Percentiles rank a stretch among this genome's conserved stretches.
phyloP scores from a whole-genome alignment of 2,329 filamentous ascomycete genomes.

The Pseudocercospora ulei region DNA sequence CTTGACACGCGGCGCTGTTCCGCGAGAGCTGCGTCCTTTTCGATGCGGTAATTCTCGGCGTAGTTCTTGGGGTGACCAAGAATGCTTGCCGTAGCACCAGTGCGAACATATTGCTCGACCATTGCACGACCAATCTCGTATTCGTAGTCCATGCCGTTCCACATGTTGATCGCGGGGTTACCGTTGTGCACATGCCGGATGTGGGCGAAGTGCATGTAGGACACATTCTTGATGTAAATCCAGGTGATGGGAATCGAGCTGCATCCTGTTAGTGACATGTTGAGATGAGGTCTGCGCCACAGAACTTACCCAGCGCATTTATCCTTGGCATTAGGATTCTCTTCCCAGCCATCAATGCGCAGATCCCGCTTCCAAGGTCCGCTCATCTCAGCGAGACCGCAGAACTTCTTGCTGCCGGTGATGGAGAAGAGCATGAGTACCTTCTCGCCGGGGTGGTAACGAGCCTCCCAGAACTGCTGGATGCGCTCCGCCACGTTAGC shows the following conservation, averaged over 20 bases:
- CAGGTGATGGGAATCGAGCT: constrained; percentile 28
- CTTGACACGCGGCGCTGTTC: no score
- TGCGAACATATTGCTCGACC: constrained; percentile 25
- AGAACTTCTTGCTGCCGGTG: constrained; percentile 28
- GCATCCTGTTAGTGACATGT: constrained; percentile 12
- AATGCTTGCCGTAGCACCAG: constrained; percentile 21
- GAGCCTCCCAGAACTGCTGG: constrained; percentile 23
- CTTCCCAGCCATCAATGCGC: constrained; percentile 22
- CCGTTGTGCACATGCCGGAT: constrained; percentile 23
- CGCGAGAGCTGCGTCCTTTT: no score
- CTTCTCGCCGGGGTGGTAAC: constrained; percentile 20
- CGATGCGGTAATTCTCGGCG: constrained; percentile 15
- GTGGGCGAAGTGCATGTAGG: constrained; percentile 25
- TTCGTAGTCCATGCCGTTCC: constrained; percentile 31
- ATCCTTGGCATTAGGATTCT: constrained; percentile 10
- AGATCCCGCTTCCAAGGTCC: constrained; percentile 22
- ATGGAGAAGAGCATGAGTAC: constrained; percentile 30
- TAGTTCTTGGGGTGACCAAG: constrained; percentile 20
- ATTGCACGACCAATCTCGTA: constrained; percentile 25
- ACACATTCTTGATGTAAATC: constrained; percentile 30
- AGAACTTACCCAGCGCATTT: constrained; percentile 16
- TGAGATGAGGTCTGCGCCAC: constrained; percentile 9
- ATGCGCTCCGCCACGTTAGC: constrained; percentile 27
- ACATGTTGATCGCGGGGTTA: constrained; percentile 30
- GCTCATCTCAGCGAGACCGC: constrained; percentile 30